Evolutionary conservation across 805 yeast species (phyloP).

Genomic region (Lipomyces starkeyi): DNA sequence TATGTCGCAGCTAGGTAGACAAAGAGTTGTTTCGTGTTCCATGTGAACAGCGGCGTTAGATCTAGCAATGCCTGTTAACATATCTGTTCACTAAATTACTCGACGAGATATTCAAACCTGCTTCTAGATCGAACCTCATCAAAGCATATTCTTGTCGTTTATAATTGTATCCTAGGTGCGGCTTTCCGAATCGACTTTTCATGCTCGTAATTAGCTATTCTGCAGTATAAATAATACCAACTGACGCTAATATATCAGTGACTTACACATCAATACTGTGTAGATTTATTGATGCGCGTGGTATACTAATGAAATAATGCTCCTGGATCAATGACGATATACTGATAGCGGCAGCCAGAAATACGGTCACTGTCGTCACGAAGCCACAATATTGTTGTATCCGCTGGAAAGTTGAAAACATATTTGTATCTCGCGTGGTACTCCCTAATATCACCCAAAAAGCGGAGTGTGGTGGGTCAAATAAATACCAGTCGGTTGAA

Average conservation of each 20-base stretch:
- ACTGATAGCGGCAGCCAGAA: constrained; percentile 44
- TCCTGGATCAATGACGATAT: constrained; percentile 31
- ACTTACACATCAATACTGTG: constrained; percentile 39
- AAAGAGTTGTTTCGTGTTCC: constrained; percentile 98
- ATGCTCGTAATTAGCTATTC: constrained; percentile 14
- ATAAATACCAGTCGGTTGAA: not conserved
- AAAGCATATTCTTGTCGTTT: constrained; percentile 68
- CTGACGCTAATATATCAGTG: not conserved
- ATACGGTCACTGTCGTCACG: constrained; percentile 44
- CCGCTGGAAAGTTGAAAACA: constrained; percentile 47
- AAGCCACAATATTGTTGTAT: constrained; percentile 46
- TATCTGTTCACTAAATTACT: not conserved
- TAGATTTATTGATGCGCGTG: constrained; percentile 39
- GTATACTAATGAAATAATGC: constrained; percentile 41
- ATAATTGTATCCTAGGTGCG: constrained; percentile 72
- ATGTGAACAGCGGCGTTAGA: constrained; percentile 79
- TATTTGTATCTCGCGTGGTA: constrained; percentile 17
- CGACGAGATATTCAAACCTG: constrained; percentile 37
- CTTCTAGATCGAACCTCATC: constrained; percentile 71
- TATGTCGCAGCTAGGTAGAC: constrained; percentile 89
- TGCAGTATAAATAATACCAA: constrained; percentile 21
- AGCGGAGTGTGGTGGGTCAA: not conserved
- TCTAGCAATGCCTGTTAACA: constrained; percentile 50
- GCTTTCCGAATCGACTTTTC: constrained; percentile 47
- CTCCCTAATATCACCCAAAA: not conserved